Evolutionary conservation across 441 rosid genomes (phyloP), one percentile per base, ranked within the genome.

Genomic region (Breynia disticha): DNA sequence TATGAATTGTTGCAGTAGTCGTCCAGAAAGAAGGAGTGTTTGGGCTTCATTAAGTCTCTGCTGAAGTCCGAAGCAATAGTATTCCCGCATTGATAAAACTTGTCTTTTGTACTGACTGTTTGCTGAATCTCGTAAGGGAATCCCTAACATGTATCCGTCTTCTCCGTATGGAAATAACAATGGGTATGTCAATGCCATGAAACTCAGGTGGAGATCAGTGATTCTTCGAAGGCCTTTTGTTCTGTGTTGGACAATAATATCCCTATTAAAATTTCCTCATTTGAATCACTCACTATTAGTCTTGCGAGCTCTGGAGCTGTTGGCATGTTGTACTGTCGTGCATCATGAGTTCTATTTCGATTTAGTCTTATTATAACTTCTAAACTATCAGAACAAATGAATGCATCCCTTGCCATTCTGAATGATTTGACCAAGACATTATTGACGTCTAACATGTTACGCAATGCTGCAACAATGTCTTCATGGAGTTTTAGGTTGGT

Each of bases 141-240:
- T 24, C 4, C 32, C 32, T 7, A 24, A 24, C 7, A 3, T 24
- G 32, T 2, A 60, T 13, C 48, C 65, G 19, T 48, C 47, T 15
- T 48, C 52, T 10, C 55, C 49, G 28, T 49, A 55, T 5, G 61
- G 52, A 16, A 55, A 48, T 3, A 55, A 13, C 7, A 63, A n/a
- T 0, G 59, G 54, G 52, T 44, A 64, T 13, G 52, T n/a, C 16
- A 53, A 6, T 3, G 60, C 55, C 65, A 66, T 66, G 15, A 52
- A 16, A 1, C n/a, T 39, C 0, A 61, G 44, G 15, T 60, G 57
- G 0, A 12, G 10, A 1, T 16, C 15, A 12, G 4, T 48, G 0
- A 66, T 49, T 18, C 56, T 7, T 11, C 54, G 12, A 0, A 53
- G 12, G 2, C 15, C 9, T 0, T 7, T 0, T 1, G 5, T 11